Base-by-base conservation (phyloP, 176 grass and related monocot genomes). In the Ensete ventricosum region DNA sequence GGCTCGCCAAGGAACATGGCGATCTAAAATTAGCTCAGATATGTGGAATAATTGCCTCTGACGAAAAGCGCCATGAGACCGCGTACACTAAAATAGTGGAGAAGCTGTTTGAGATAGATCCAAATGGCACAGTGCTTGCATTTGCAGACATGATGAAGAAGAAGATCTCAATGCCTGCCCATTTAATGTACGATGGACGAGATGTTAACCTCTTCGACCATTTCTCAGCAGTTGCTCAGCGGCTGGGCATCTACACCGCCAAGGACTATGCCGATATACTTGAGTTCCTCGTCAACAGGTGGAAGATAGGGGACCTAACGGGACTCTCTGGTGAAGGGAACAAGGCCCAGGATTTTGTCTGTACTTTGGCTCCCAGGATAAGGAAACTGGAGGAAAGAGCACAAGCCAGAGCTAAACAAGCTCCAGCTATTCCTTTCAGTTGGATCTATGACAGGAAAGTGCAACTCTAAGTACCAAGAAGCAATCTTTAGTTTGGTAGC, bases 291-390 rank as follows among this genome's bases (percentile, higher is more conserved):
- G 9, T 70, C 14, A n/a, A 1, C 9, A n/a, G 67, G 17, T 70
- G 67, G 67, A 70, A 70, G 67, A 51, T 70, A n/a, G 67, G 43
- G 6, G 67, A 50, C 19, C 67, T 70, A 11, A 50, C 43, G 1
- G 43, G 43, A 21, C 67, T 70, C 25, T 70, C 67, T 1, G 48
- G 34, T 3, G 34, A 70, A 51, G 67, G 67, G 19, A 70, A 51
- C 17, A 70, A 70, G 67, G 48, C 67, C 67, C 67, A 70, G 67
- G 67, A 70, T 50, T 70, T 70, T 50, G 48, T 70, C 34, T 70
- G 67, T 4, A 21, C 43, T 51, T 70, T 70, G 67, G 19, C 43
- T 51, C 25, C 67, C 9, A 50, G 43, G 11, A 21, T 70, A 51
- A 70, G 67, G 16, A 70, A 43, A 21, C 34, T 70, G 0, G 67